A percentile compares a stretch with the other conserved stretches of the same genome.
Conservation (phyloP, 306 rosid species). For the Trifolium repens region DNA sequence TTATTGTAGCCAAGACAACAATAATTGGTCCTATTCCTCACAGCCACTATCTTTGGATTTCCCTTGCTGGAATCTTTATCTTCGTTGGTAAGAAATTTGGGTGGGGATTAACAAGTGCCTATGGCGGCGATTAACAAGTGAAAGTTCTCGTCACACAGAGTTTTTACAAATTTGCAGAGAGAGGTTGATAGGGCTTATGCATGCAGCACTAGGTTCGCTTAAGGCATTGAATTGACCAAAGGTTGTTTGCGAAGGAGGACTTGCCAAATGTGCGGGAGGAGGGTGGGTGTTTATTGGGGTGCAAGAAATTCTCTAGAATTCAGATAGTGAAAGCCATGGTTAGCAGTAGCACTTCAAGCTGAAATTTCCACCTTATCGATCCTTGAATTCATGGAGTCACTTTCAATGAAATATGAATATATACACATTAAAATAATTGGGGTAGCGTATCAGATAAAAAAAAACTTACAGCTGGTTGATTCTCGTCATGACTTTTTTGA, state of each 20-base stretch:
- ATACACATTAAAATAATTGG: neutral
- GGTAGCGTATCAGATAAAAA: neutral
- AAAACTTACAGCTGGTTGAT: neutral
- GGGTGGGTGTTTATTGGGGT: neutral
- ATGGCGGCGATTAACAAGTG: neutral
- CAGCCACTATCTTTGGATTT: neutral
- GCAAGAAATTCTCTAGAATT: neutral
- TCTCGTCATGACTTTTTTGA: neutral
- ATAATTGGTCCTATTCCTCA: neutral
- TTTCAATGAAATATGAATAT: slow-evolving; percentile 11
- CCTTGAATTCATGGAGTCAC: slow-evolving; percentile 16
- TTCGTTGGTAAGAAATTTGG: neutral
- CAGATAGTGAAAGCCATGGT: neutral
- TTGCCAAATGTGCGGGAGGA: neutral
- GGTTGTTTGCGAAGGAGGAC: neutral
- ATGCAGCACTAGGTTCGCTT: neutral
- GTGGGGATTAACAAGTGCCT: neutral
- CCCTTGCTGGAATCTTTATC: neutral
- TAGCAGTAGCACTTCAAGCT: neutral
- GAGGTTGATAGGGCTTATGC: neutral
- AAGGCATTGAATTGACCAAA: neutral
- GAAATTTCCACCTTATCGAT: neutral
- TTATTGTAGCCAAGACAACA: neutral
- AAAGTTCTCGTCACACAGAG: neutral
- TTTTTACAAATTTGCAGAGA: neutral